phyloP scores from a whole-genome alignment of 805 yeast genomes.

The Candida nitratophila region DNA sequence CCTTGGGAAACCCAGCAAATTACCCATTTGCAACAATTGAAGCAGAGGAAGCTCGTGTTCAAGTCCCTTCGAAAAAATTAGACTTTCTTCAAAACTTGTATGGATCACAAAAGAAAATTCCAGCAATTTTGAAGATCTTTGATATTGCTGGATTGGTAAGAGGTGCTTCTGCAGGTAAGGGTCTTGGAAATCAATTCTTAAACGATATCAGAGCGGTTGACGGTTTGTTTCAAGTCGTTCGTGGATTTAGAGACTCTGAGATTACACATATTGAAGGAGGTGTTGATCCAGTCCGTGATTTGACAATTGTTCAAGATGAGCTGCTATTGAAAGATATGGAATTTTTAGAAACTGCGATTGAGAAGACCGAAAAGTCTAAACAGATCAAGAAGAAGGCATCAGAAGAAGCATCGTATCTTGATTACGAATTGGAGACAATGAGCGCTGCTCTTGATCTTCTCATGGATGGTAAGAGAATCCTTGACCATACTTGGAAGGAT shows the following conservation, averaged over 20 bases:
- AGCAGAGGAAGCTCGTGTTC: slow-evolving; percentile 56
- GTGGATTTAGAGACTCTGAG: slow-evolving; percentile 58
- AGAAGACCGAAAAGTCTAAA: slow-evolving; percentile 63
- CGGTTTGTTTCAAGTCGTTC: slow-evolving; percentile 62
- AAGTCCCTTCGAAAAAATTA: slow-evolving; percentile 45
- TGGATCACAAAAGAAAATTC: slow-evolving; percentile 42
- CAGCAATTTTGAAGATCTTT: slow-evolving; percentile 49
- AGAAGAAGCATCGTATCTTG: slow-evolving; percentile 49
- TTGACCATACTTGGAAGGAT: slow-evolving; percentile 73
- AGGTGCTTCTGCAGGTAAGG: slow-evolving; percentile 60
- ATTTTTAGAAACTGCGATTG: slow-evolving; percentile 57
- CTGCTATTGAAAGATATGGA: slow-evolving; percentile 62
- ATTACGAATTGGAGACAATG: slow-evolving; percentile 76
- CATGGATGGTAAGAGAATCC: slow-evolving; percentile 81
- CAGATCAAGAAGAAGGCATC: slow-evolving; percentile 83
- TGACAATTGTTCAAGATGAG: slow-evolving; percentile 59
- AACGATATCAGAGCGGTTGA: slow-evolving; percentile 66
- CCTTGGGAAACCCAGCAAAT: slow-evolving; percentile 60
- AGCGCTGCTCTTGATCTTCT: slow-evolving; percentile 69
- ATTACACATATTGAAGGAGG: slow-evolving; percentile 60
- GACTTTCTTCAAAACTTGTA: slow-evolving; percentile 41
- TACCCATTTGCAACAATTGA: slow-evolving; percentile 75
- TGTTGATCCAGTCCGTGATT: slow-evolving; percentile 59
- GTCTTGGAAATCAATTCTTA: slow-evolving; percentile 68
- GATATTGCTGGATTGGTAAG: slow-evolving; percentile 69